Conservation (phyloP, 768 basidiomycete genomes). For the Rubroboletus satanas region DNA sequence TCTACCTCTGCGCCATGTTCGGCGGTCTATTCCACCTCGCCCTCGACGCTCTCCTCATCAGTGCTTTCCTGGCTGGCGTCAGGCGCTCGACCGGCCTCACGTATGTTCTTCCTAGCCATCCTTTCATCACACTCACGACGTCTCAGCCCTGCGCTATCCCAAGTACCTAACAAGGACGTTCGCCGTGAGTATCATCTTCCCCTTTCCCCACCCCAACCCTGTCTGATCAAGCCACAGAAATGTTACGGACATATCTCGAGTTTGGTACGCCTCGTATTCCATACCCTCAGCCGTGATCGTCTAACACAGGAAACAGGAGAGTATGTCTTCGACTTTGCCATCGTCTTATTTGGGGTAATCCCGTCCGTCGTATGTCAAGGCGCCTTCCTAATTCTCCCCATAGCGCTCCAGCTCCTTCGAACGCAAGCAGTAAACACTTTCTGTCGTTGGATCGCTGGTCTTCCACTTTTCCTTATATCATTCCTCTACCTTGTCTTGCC, state of each 20-base stretch:
- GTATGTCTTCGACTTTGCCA: conserved; percentile 82
- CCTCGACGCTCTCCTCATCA: conserved; percentile 74
- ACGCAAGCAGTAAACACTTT: conserved; percentile 31
- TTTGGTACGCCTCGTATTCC: conserved; percentile 47
- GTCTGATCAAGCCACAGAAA: conserved; percentile 41
- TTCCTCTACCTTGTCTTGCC: background rate
- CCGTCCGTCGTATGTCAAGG: background rate
- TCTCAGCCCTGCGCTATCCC: conserved; percentile 63
- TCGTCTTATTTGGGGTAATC: conserved; percentile 74
- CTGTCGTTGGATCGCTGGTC: background rate
- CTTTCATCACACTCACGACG: background rate
- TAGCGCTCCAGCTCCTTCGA: conserved; percentile 77
- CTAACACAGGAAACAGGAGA: conserved; percentile 50
- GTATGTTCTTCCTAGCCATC: conserved; percentile 41
- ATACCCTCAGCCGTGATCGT: background rate
- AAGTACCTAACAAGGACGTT: conserved; percentile 85
- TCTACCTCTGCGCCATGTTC: conserved; percentile 20
- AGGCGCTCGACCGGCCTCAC: conserved; percentile 82
- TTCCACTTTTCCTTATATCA: background rate
- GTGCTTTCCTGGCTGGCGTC: conserved; percentile 80
- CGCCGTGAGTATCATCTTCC: conserved; percentile 57
- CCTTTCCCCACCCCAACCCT: background rate
- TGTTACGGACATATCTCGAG: conserved; percentile 77
- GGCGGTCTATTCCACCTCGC: conserved; percentile 55
- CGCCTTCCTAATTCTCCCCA: conserved; percentile 1